phyloP scores from a whole-genome alignment of 805 yeast species.

The Metschnikowia matae region DNA sequence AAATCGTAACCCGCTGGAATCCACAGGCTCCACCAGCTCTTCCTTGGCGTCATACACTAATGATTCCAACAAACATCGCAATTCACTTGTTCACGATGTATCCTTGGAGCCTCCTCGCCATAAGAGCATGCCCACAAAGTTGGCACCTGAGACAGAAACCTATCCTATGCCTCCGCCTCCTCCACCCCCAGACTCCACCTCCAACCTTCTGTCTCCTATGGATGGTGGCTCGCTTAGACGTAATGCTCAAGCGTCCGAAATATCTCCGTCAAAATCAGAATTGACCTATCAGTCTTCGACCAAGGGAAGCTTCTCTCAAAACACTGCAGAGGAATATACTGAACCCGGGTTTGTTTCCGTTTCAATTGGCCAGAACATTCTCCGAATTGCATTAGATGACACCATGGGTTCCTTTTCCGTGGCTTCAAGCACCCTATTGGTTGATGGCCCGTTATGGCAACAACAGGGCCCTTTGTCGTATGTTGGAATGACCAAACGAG shows the following conservation, averaged over 20 bases:
- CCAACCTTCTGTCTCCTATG: neutral
- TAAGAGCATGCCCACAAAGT: neutral
- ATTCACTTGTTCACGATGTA: neutral
- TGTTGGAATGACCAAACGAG: conserved; percentile 38
- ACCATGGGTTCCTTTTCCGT: conserved; percentile 29
- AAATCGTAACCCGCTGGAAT: neutral
- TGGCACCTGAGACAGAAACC: neutral
- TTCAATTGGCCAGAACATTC: conserved; percentile 32
- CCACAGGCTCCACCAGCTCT: conserved; percentile 1
- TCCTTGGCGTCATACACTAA: neutral
- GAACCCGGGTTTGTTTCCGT: conserved; percentile 22
- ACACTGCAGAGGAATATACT: neutral
- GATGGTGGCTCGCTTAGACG: neutral
- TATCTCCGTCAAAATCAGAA: conserved; percentile 3
- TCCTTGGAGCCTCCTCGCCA: neutral
- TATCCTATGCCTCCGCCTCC: conserved; percentile 3
- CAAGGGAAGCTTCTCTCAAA: neutral
- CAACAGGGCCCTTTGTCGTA: conserved; percentile 39
- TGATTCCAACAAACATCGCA: neutral
- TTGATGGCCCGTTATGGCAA: conserved; percentile 39
- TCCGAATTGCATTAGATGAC: conserved; percentile 33
- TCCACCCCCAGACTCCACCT: conserved; percentile 1
- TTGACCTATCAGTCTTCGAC: conserved; percentile 2
- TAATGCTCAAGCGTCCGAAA: neutral
- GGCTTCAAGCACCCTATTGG: conserved; percentile 31